Percentiles rank a stretch among this genome's conserved stretches.
phyloP scores from a whole-genome alignment of 257 asterid genomes.

The Schizonepeta tenuifolia region DNA sequence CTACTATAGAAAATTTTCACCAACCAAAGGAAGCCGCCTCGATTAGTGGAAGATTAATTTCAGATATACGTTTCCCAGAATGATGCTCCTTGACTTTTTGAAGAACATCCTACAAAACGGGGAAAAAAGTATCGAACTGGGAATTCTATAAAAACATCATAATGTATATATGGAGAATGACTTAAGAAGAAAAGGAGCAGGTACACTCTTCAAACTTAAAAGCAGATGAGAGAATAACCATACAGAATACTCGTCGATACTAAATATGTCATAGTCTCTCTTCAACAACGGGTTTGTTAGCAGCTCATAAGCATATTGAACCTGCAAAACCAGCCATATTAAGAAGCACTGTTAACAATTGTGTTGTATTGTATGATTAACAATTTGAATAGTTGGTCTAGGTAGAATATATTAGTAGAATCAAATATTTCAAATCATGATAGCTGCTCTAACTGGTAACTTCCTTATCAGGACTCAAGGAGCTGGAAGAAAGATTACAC shows the following conservation, averaged over 20 bases:
- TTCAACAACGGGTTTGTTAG: constrained; percentile 79
- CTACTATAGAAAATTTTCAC: constrained; percentile 38
- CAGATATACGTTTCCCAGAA: constrained; percentile 55
- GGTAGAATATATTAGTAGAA: background rate
- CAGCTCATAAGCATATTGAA: constrained; percentile 89
- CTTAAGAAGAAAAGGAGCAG: constrained; percentile 20
- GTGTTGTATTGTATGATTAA: constrained; percentile 20
- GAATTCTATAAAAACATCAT: constrained; percentile 5
- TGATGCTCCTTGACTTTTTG: constrained; percentile 57
- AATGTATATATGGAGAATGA: constrained; percentile 21
- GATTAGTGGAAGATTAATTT: constrained; percentile 64
- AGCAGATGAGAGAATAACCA: too few species aligned
- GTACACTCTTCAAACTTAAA: background rate
- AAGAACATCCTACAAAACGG: constrained; percentile 62
- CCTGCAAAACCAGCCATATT: constrained; percentile 58
- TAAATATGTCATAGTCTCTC: constrained; percentile 87
- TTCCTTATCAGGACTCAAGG: background rate
- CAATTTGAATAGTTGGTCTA: constrained; percentile 18
- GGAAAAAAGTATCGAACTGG: constrained; percentile 32
- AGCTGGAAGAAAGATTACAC: constrained; percentile 10
- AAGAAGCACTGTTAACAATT: constrained; percentile 18
- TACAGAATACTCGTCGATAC: constrained; percentile 79
- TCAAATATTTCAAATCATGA: constrained; percentile 16
- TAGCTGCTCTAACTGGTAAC: constrained; percentile 7
- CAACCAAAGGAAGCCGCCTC: constrained; percentile 66